A percentile compares a stretch with the other conserved stretches of the same genome.
These are phyloP conservation scores for Lodderomyces oxycetoniae DNA, from an alignment of 1,139 yeast species.

Conservation along the genomic window DNA sequence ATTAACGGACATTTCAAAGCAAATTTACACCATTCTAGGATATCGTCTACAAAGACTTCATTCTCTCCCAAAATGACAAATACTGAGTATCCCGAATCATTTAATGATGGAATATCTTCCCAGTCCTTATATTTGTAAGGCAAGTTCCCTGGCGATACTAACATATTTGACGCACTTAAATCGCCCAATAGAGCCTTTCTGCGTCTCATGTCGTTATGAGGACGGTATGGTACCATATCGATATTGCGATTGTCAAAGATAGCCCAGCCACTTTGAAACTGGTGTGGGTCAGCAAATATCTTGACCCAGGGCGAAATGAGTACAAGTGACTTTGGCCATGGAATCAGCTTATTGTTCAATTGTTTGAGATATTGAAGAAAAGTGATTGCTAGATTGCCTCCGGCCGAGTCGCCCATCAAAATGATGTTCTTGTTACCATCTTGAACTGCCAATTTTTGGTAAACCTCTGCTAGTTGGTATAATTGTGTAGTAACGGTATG, in stretches of 20 bases:
- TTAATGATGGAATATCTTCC: constrained; percentile 31
- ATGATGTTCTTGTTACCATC: constrained; percentile 28
- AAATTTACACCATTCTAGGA: constrained; percentile 32
- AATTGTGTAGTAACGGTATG: constrained; percentile 33
- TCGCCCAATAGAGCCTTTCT: constrained; percentile 11
- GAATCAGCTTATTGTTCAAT: constrained; percentile 10
- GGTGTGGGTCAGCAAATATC: constrained; percentile 12
- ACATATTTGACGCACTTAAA: constrained; percentile 10
- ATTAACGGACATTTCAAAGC: constrained; percentile 28
- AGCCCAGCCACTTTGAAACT: constrained; percentile 27
- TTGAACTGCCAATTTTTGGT: constrained; percentile 21
- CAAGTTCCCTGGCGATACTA: constrained; percentile 17
- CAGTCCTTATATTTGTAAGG: constrained; percentile 26
- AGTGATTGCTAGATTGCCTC: constrained; percentile 33
- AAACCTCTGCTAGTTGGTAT: constrained; percentile 30
- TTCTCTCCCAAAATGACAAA: constrained; percentile 40
- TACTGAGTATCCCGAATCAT: constrained; percentile 22
- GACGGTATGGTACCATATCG: constrained; percentile 26
- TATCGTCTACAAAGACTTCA: constrained; percentile 41
- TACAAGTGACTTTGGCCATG: constrained; percentile 29
- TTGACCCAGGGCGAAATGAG: constrained; percentile 41
- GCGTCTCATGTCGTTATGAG: background rate
- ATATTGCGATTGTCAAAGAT: constrained; percentile 28
- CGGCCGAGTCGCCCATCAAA: constrained; percentile 41
- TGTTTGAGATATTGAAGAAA: constrained; percentile 26